Conservation (phyloP, 2,329 filamentous ascomycete species). For the Aspergillus pseudonomiae region DNA sequence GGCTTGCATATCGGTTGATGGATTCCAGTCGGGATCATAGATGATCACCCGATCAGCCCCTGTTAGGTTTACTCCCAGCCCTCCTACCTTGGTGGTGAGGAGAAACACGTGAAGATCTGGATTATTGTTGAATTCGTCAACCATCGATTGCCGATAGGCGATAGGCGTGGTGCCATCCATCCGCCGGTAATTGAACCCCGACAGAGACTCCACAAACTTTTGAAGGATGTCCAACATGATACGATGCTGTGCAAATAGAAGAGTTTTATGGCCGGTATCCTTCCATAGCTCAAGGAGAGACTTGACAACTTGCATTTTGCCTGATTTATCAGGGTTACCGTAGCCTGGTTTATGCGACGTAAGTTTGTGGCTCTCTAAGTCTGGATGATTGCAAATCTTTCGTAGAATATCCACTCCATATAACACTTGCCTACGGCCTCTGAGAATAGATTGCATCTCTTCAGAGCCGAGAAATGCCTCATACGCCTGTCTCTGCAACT, state of each 20-base stretch:
- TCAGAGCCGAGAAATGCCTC: constrained; percentile 78
- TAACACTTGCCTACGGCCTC: constrained; percentile 74
- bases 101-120: constrained; percentile 83
- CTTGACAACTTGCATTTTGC: constrained; percentile 95
- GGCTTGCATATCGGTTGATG: constrained; percentile 92
- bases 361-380: constrained; percentile 72
- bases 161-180: constrained; percentile 95
- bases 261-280: constrained; percentile 86
- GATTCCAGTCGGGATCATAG: constrained; percentile 98
- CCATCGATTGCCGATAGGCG: constrained; percentile 82
- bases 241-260: constrained; percentile 89
- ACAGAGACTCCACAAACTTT: constrained; percentile 70
- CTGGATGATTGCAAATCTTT: constrained; percentile 97
- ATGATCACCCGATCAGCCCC: constrained; percentile 96
- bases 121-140: constrained; percentile 89
- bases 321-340: constrained; percentile 77
- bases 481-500: constrained; percentile 77
- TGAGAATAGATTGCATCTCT: constrained; percentile 82
- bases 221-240: constrained; percentile 97
- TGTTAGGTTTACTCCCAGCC: constrained; percentile 89
- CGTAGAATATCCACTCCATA: constrained; percentile 89
- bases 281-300: constrained; percentile 87
- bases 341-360: constrained; percentile 66
- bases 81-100: constrained; percentile 92
- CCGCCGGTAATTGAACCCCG: constrained; percentile 74